phyloP scores from a whole-genome alignment of 2,329 filamentous ascomycete species.

The Sporothrix pallida region DNA sequence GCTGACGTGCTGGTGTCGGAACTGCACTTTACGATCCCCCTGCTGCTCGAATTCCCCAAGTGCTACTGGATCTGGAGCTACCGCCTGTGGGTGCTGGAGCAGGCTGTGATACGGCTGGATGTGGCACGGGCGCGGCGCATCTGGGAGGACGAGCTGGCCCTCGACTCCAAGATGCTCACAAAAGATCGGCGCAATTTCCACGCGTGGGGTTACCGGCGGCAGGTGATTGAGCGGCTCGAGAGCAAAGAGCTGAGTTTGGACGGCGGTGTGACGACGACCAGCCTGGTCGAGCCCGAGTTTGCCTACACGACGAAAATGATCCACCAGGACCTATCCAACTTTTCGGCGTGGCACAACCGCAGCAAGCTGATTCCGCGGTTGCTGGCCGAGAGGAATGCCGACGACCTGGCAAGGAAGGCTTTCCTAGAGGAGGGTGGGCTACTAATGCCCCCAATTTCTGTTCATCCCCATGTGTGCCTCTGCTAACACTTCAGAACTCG shows the following conservation, averaged over 20 bases:
- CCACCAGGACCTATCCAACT: conserved; percentile 83
- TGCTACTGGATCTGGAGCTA: conserved; percentile 99
- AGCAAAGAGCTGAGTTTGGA: conserved; percentile 51
- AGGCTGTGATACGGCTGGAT: conserved; percentile 70
- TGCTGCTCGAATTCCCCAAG: conserved; percentile 86
- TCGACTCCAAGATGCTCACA: conserved; percentile 86
- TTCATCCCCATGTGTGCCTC: too few species aligned
- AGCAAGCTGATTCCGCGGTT: conserved; percentile 81
- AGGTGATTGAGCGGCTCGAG: conserved; percentile 78
- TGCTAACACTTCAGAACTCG: conserved; percentile 63
- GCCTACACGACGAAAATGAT: conserved; percentile 92
- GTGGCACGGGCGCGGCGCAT: conserved; percentile 62
- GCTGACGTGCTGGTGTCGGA: conserved; percentile 69
- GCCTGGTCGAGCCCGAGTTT: conserved; percentile 80
- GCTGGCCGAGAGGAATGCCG: conserved; percentile 71
- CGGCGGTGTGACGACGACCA: conserved; percentile 49
- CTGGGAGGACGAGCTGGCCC: conserved; percentile 82
- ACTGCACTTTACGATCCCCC: conserved; percentile 79
- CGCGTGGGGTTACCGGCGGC: conserved; percentile 89
- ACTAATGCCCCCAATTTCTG: too few species aligned
- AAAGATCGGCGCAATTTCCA: conserved; percentile 93
- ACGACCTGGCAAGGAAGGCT: conserved; percentile 63
- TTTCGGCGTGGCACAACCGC: conserved; percentile 94
- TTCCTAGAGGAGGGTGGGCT: conserved; percentile 73
- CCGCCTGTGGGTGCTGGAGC: conserved; percentile 79